A percentile compares a stretch with the other conserved stretches of the same genome.
Conservation (phyloP, 2,329 filamentous ascomycete species). For the Exophiala bonariae region DNA sequence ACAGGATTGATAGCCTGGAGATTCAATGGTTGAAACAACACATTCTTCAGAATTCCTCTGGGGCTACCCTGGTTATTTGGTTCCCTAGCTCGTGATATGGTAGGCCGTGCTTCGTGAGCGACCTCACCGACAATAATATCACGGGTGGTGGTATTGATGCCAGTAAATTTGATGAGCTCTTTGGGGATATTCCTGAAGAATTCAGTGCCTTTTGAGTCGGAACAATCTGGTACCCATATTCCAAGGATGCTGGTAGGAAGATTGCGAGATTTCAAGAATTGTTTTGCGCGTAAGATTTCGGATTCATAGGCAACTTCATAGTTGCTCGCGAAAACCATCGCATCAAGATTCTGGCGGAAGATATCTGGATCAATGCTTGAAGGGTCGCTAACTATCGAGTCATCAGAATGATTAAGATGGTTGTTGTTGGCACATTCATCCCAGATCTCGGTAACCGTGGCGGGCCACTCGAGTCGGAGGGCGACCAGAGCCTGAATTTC, state of each 20-base stretch:
- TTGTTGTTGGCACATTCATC: not conserved
- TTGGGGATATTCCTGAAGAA: no score
- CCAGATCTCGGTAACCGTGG: conserved; percentile 12
- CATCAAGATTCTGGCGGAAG: conserved; percentile 14
- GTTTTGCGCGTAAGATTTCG: conserved; percentile 9
- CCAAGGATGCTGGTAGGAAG: conserved; percentile 10
- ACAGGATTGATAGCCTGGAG: not conserved
- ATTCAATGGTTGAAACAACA: no score
- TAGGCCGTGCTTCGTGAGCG: no score
- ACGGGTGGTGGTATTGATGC: no score
- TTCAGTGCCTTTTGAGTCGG: no score
- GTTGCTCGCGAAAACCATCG: conserved; percentile 19
- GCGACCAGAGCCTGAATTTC: conserved; percentile 8
- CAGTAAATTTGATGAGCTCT: no score
- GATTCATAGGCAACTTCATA: conserved; percentile 15
- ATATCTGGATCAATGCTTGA: conserved; percentile 11
- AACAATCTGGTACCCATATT: conserved; percentile 16
- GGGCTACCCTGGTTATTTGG: no score
- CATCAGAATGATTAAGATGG: not conserved
- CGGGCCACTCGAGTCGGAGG: conserved; percentile 4
- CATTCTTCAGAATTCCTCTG: no score
- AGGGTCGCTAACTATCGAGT: no score
- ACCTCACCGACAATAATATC: no score
- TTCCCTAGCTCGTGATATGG: no score
- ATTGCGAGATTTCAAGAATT: conserved; percentile 6